These are phyloP conservation scores for Colletotrichum shisoi DNA, from an alignment of 2,329 filamentous ascomycete genomes.

Conservation along the genomic window DNA sequence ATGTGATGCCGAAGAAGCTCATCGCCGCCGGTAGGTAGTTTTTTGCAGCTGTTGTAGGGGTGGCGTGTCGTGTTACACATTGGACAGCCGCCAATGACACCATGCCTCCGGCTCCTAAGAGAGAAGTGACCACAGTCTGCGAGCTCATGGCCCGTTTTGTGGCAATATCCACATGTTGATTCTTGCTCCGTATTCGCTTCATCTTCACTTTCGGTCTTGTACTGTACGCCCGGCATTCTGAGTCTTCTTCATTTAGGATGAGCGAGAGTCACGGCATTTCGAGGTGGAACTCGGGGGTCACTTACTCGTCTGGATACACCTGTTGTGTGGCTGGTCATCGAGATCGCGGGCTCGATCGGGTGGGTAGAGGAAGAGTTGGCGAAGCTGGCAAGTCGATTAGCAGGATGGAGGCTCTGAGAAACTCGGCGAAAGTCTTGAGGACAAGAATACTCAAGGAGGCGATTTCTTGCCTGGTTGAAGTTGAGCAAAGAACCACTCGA, in stretches of 20 bases:
- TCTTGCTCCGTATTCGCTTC: too few species aligned
- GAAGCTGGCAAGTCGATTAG: neutral
- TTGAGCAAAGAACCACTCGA: neutral
- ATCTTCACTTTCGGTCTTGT: neutral
- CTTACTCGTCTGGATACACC: neutral
- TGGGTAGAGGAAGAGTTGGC: neutral
- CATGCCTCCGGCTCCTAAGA: rapidly evolving
- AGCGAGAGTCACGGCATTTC: too few species aligned
- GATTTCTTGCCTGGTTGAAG: neutral
- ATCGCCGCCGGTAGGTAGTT: neutral
- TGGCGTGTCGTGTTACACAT: neutral
- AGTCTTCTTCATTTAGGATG: rapidly evolving
- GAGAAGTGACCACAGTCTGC: neutral
- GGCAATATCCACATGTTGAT: neutral
- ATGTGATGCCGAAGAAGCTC: constrained; percentile 7
- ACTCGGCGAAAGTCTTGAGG: neutral
- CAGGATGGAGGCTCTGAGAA: neutral
- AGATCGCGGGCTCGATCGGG: neutral
- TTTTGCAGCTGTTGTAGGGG: neutral
- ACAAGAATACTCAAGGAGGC: rapidly evolving
- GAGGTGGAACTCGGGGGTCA: neutral
- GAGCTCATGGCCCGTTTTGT: neutral
- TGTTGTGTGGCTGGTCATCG: neutral
- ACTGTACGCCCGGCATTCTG: too few species aligned
- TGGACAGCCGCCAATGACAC: neutral